phyloP scores from a whole-genome alignment of 176 grass and related monocot species.

The Oryza meyeriana region DNA sequence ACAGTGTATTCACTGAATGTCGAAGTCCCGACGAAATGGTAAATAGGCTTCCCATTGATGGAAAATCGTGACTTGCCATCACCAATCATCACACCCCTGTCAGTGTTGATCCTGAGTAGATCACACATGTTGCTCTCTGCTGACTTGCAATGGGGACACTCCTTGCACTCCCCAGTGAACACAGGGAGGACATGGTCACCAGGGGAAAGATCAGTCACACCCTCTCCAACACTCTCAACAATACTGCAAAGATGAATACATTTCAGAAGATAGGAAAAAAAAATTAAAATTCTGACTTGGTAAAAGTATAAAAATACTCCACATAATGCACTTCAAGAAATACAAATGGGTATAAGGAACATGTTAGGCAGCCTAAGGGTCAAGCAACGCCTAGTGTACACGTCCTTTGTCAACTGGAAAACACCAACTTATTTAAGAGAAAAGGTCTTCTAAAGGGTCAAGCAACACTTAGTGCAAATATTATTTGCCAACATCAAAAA shows the following conservation, averaged over 20 bases:
- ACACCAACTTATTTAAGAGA: not conserved
- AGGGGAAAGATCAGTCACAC: slow-evolving; percentile 69
- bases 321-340: not conserved
- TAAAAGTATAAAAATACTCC: too few relatives aligned
- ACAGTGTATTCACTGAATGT: slow-evolving; percentile 91
- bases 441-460: not conserved
- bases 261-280: not conserved
- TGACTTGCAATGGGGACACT: slow-evolving; percentile 71
- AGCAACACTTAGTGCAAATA: not conserved
- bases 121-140: slow-evolving; percentile 90
- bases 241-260: slow-evolving; percentile 40
- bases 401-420: not conserved
- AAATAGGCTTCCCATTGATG: slow-evolving; percentile 67
- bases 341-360: not conserved
- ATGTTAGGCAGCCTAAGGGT: not conserved
- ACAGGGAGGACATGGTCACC: slow-evolving; percentile 92
- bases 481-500: not conserved
- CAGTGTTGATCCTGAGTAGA: slow-evolving; percentile 80
- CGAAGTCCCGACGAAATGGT: slow-evolving; percentile 82
- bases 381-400: not conserved
- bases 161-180: slow-evolving; percentile 90
- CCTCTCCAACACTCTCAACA: slow-evolving; percentile 87
- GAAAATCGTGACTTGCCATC: slow-evolving; percentile 75
- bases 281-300: not conserved
- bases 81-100: slow-evolving; percentile 66